phyloP scores from a whole-genome alignment of 306 rosid species.

The Ochetophila trinervis region DNA sequence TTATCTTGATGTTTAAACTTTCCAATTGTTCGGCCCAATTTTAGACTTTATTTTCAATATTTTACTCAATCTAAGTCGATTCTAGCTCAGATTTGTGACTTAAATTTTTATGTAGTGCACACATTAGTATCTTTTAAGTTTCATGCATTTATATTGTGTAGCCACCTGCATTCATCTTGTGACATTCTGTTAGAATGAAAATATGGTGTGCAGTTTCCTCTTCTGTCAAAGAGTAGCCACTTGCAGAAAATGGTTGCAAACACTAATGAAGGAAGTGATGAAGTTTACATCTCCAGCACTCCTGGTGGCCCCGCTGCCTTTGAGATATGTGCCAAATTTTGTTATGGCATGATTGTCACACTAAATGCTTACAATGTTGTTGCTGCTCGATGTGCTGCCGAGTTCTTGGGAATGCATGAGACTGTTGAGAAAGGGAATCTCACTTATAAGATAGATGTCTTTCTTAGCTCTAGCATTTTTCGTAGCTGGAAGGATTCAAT shows the following conservation, averaged over 20 bases:
- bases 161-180: slow-evolving; percentile 12
- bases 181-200: slow-evolving; percentile 24
- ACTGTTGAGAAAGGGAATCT: slow-evolving; percentile 86
- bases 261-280: slow-evolving; percentile 55
- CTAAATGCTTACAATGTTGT: slow-evolving; percentile 88
- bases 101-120: background rate
- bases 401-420: slow-evolving; percentile 89
- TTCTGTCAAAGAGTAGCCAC: slow-evolving; percentile 80
- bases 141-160: slow-evolving; percentile 4
- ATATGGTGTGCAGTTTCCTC: slow-evolving; percentile 75
- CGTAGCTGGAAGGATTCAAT: slow-evolving; percentile 98
- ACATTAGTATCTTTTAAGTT: slow-evolving; percentile 26
- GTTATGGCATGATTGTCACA: slow-evolving; percentile 94
- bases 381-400: slow-evolving; percentile 81
- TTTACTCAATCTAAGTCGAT: no score
- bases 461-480: slow-evolving; percentile 85
- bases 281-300: slow-evolving; percentile 67
- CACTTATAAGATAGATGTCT: slow-evolving; percentile 88
- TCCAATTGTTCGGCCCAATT: no score
- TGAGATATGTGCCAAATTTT: slow-evolving; percentile 92
- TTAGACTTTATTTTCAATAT: no score
- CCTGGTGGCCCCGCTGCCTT: slow-evolving; percentile 87
- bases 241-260: slow-evolving; percentile 67
- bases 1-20: no score
- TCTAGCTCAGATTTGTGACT: background rate